Conservation (phyloP, 2,329 filamentous ascomycete genomes). For the Claviceps quebecensis region DNA sequence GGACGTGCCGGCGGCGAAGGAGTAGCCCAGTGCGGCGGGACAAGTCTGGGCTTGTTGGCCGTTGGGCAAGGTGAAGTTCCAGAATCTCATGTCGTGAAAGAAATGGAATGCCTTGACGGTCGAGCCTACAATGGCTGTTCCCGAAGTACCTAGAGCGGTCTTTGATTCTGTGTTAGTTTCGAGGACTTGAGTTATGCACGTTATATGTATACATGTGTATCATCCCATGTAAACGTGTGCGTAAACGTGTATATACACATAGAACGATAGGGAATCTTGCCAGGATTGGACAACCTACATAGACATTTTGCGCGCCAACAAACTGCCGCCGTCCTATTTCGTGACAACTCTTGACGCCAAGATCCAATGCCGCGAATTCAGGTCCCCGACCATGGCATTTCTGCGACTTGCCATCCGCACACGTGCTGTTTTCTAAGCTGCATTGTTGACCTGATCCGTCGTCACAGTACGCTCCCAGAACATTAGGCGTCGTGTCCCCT, state of each 20-base stretch:
- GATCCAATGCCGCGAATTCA: slow-evolving; percentile 50
- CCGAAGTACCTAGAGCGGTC: slow-evolving; percentile 26
- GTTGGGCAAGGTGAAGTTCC: slow-evolving; percentile 59
- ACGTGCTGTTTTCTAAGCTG: slow-evolving; percentile 72
- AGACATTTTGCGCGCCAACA: slow-evolving; percentile 36
- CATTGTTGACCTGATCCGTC: slow-evolving; percentile 62
- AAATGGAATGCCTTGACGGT: slow-evolving; percentile 72
- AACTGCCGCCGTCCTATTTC: slow-evolving; percentile 66
- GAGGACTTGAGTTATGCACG: not conserved
- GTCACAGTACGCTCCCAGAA: slow-evolving; percentile 79
- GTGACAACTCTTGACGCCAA: slow-evolving; percentile 59
- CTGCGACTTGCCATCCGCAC: slow-evolving; percentile 53
- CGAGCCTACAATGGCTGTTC: slow-evolving; percentile 43
- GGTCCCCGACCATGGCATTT: slow-evolving; percentile 64
- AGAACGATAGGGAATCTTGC: too few species aligned
- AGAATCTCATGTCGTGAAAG: slow-evolving; percentile 69
- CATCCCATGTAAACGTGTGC: too few species aligned
- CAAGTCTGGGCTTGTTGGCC: slow-evolving; percentile 61
- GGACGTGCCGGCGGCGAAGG: slow-evolving; percentile 83
- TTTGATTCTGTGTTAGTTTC: not conserved
- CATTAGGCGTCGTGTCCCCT: slow-evolving; percentile 81
- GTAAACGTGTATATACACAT: too few species aligned
- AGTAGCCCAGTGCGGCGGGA: slow-evolving; percentile 77
- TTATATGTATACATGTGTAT: too few species aligned
- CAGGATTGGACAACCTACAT: slow-evolving; percentile 16